A percentile compares a stretch with the other conserved stretches of the same genome.
phyloP scores from a whole-genome alignment of 805 yeast species.

The Brettanomyces nanus region DNA sequence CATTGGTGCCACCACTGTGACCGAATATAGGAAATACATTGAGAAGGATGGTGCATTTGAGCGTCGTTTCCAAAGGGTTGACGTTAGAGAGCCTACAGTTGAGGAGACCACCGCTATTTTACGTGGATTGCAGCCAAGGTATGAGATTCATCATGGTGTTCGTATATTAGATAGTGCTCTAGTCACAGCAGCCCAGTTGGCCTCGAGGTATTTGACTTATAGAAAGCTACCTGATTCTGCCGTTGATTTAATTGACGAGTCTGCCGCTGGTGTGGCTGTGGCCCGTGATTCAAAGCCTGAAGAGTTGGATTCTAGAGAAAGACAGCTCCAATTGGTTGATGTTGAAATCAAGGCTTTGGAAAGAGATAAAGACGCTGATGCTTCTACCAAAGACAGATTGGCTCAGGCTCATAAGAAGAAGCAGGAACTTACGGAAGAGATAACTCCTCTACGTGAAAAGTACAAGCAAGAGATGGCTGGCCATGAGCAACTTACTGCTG shows the following conservation, averaged over 20 bases:
- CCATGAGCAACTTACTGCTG: conserved; percentile 81
- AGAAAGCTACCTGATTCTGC: conserved; percentile 97
- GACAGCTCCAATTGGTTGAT: conserved; percentile 83
- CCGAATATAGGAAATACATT: conserved; percentile 85
- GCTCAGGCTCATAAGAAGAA: conserved; percentile 68
- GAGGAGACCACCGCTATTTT: conserved; percentile 92
- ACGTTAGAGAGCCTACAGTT: conserved; percentile 88
- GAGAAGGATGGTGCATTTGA: conserved; percentile 98
- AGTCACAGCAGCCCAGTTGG: conserved; percentile 90
- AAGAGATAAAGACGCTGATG: conserved; percentile 83
- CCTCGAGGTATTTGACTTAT: conserved; percentile 89
- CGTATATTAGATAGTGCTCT: conserved; percentile 91
- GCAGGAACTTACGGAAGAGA: conserved; percentile 77
- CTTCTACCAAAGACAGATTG: conserved; percentile 79
- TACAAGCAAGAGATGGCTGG: conserved; percentile 84
- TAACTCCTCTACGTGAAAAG: conserved; percentile 77
- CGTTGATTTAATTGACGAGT: conserved; percentile 89
- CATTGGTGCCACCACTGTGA: conserved; percentile 95
- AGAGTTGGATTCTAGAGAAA: conserved; percentile 87
- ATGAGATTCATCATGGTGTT: conserved; percentile 97
- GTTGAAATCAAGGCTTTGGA: conserved; percentile 96
- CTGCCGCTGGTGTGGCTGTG: conserved; percentile 96
- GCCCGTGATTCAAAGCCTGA: conserved; percentile 98
- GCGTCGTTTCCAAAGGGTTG: conserved; percentile 96
- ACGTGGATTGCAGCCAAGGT: conserved; percentile 91